Percentiles rank a stretch among this genome's conserved stretches.
These are phyloP conservation scores for Xylaria sp. DNA, from an alignment of 2,329 filamentous ascomycete genomes.

Conservation along the genomic window DNA sequence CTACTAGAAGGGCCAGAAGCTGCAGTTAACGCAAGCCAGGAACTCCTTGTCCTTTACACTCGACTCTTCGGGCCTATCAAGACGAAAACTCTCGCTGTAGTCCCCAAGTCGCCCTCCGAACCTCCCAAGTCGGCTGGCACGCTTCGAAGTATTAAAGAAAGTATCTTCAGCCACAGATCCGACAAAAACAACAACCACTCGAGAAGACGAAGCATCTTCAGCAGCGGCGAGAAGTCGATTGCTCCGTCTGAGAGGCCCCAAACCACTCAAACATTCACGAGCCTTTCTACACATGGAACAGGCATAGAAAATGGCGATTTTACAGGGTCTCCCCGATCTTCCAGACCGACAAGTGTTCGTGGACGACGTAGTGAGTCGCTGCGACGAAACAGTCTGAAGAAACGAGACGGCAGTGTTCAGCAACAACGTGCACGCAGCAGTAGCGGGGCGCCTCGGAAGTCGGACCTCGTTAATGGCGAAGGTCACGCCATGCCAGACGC, in stretches of 20 bases:
- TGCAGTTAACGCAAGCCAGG: conserved; percentile 82
- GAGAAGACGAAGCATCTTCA: conserved; percentile 37
- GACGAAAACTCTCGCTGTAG: conserved; percentile 34
- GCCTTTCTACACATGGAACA: conserved; percentile 54
- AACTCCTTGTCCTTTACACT: conserved; percentile 75
- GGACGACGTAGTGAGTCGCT: conserved; percentile 42
- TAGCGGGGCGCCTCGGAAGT: conserved; percentile 35
- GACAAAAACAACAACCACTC: conserved; percentile 34
- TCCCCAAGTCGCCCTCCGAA: conserved; percentile 39
- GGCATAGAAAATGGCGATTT: conserved; percentile 58
- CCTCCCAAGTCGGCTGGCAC: conserved; percentile 69
- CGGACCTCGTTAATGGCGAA: conserved; percentile 47
- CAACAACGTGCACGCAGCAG: conserved; percentile 42
- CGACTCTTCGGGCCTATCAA: conserved; percentile 63
- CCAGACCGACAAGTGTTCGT: conserved; percentile 37
- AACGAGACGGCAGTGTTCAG: conserved; percentile 47
- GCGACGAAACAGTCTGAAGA: conserved; percentile 49
- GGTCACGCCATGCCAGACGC: conserved; percentile 47
- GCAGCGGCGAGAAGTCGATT: conserved; percentile 29
- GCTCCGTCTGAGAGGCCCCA: conserved; percentile 35
- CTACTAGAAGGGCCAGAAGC: conserved; percentile 75
- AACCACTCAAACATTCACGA: conserved; percentile 41
- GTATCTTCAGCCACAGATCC: conserved; percentile 66
- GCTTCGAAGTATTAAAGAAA: conserved; percentile 63
- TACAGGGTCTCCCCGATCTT: conserved; percentile 34